Evolutionary conservation across 305 asterid species (phyloP).

Genomic region (Fraxinus paxiana): DNA sequence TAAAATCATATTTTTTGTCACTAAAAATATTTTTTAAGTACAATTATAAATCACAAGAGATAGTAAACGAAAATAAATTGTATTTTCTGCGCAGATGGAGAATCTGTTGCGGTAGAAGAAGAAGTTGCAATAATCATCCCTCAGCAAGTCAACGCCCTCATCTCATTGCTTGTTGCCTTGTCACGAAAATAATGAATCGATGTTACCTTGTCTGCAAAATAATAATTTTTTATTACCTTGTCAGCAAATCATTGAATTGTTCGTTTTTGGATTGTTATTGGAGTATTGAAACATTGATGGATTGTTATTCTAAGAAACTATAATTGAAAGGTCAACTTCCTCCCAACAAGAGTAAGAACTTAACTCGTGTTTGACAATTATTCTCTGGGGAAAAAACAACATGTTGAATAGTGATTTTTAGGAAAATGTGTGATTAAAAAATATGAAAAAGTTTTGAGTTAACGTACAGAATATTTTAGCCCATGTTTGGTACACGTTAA

Average conservation of each 20-base stretch:
- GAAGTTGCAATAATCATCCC: neutral
- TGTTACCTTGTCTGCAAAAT: too few species aligned
- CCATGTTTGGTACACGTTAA: too few species aligned
- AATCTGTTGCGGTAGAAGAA: neutral
- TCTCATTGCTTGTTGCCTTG: neutral
- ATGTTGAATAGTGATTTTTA: neutral
- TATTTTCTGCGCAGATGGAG: neutral
- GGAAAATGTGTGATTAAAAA: too few species aligned
- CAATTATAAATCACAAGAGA: neutral
- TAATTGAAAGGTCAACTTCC: neutral
- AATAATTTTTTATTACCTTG: too few species aligned
- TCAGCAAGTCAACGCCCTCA: neutral
- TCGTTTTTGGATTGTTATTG: too few species aligned
- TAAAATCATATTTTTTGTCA: neutral
- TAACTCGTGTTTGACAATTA: neutral
- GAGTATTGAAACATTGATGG: neutral
- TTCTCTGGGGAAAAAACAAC: neutral
- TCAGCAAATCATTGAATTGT: too few species aligned
- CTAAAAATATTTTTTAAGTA: too few species aligned
- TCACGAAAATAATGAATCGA: neutral
- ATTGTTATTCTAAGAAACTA: neutral
- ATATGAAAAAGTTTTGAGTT: too few species aligned
- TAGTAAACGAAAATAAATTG: neutral
- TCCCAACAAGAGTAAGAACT: neutral
- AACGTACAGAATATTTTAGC: too few species aligned